A percentile compares a stretch with the other conserved stretches of the same genome.
These are phyloP conservation scores for Myxozyma vanderwaltii DNA, from an alignment of 805 yeast genomes.

Conservation along the genomic window DNA sequence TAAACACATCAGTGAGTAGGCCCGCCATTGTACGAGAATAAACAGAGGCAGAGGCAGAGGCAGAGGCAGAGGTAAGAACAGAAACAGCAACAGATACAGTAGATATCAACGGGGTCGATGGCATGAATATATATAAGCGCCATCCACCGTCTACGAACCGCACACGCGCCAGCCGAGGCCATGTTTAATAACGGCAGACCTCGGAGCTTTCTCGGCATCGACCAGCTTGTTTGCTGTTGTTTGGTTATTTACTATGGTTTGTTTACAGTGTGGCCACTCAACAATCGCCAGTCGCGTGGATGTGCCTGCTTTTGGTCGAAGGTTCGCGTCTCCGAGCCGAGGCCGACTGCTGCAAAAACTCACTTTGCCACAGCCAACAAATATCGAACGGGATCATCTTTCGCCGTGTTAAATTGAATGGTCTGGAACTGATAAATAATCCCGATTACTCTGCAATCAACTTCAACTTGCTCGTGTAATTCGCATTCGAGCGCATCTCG, in stretches of 20 bases:
- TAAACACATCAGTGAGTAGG: not conserved
- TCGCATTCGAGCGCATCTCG: no score
- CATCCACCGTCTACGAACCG: no score
- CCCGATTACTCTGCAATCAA: no score
- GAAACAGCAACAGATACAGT: not conserved
- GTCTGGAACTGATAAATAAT: no score
- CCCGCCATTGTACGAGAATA: not conserved
- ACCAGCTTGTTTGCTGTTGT: not conserved
- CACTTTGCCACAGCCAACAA: not conserved
- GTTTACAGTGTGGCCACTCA: no score
- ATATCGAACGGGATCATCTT: no score
- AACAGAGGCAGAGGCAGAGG: not conserved
- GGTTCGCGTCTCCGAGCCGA: not conserved
- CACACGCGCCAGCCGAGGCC: no score
- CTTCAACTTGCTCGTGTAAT: no score
- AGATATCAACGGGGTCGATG: not conserved
- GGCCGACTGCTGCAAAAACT: not conserved
- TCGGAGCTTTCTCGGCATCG: conserved; percentile 2
- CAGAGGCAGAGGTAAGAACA: not conserved
- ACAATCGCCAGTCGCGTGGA: not conserved
- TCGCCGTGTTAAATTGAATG: no score
- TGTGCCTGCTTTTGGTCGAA: not conserved
- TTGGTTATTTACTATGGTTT: no score
- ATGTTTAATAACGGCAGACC: no score
- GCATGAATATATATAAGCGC: no score